Base-by-base conservation (phyloP, 2,329 filamentous ascomycete species). In the Cryphonectria carpinicola region DNA sequence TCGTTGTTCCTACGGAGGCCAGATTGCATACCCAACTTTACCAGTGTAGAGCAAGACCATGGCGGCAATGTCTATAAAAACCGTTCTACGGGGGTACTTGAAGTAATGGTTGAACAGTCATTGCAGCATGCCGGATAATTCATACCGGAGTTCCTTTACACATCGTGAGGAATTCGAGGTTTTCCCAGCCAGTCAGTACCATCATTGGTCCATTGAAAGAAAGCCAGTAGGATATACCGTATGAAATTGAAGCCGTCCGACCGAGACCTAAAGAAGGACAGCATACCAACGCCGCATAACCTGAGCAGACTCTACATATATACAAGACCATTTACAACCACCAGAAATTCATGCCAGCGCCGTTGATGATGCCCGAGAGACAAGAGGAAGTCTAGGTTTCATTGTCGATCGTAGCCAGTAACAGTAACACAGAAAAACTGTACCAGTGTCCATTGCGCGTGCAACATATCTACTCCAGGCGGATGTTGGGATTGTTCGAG, bases 401-500 rank as follows among this genome's bases (percentile, higher is more conserved):
- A 46, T 61, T 32, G 14, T 43, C 58, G 35, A 25, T 58, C 22
- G n/a, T 52, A 13, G 43, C 66, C 56, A 60, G 22, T 22, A 37
- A 56, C 22, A 49, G 46, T 49, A 8, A 14, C 49, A 60, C 66
- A 28, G 14, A 25, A n/a, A 56, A 19, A 32, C 4, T 61, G 28
- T 62, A 46, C 37, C 60, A 4, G 19, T 35, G 39, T 46, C 66
- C 35, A 28, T 69, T 69, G n/a, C 37, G 13, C 19, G 22, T 19
- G 14, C 8, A 39, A 35, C n/a, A 54, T n/a, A 10, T 52, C 39
- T 70, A 79, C 66, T 76, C 76, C 52, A 84, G 76, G 22, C 82
- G 82, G 63, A 83, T 80, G 66, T 79, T 77, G 25, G 80, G 75
- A 22, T 80, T 77, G 67, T 79, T 76, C 10, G 76, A 76, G 19